Conservation (phyloP, 768 basidiomycete genomes). For the Sarcodon sp. region DNA sequence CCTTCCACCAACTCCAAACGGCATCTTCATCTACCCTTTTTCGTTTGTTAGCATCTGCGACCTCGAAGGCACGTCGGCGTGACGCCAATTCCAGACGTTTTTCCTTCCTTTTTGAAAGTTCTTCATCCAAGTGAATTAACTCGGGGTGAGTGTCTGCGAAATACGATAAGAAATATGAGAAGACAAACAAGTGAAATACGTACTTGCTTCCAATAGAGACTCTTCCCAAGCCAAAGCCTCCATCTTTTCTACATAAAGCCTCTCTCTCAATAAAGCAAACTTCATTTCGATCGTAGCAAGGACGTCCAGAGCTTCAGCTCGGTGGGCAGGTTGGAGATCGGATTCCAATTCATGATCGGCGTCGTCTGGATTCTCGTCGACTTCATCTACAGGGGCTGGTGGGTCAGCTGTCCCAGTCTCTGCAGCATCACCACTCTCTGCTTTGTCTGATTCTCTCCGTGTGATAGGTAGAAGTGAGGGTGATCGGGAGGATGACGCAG, state of each 20-base stretch:
- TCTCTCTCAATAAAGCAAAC: conserved; percentile 78
- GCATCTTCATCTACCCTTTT: conserved; percentile 59
- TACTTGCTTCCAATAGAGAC: conserved; percentile 63
- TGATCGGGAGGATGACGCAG: conserved; percentile 25
- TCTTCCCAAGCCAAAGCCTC: conserved; percentile 85
- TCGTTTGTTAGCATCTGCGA: conserved; percentile 46
- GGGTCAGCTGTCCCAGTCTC: conserved; percentile 18
- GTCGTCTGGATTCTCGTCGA: conserved; percentile 19
- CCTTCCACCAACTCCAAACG: conserved; percentile 91
- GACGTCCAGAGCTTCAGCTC: conserved; percentile 80
- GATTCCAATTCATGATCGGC: conserved; percentile 37
- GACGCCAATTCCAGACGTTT: conserved; percentile 72
- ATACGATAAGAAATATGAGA: conserved; percentile 2
- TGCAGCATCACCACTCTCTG: conserved; percentile 9
- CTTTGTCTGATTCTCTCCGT: conserved; percentile 2
- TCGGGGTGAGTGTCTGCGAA: conserved; percentile 74
- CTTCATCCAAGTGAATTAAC: conserved; percentile 65
- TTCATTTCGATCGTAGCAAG: conserved; percentile 87
- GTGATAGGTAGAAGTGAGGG: conserved; percentile 17
- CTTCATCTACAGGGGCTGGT: conserved; percentile 6
- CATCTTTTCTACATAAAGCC: conserved; percentile 91
- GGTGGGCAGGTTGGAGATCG: conserved; percentile 71
- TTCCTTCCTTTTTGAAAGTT: conserved; percentile 67
- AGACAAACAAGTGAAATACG: conserved; percentile 13
- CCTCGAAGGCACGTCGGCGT: conserved; percentile 58